Percentiles rank a stretch among this genome's conserved stretches.
These are phyloP conservation scores for Tripterygium wilfordii DNA, from an alignment of 177 flowering plant genomes.

Conservation along the genomic window DNA sequence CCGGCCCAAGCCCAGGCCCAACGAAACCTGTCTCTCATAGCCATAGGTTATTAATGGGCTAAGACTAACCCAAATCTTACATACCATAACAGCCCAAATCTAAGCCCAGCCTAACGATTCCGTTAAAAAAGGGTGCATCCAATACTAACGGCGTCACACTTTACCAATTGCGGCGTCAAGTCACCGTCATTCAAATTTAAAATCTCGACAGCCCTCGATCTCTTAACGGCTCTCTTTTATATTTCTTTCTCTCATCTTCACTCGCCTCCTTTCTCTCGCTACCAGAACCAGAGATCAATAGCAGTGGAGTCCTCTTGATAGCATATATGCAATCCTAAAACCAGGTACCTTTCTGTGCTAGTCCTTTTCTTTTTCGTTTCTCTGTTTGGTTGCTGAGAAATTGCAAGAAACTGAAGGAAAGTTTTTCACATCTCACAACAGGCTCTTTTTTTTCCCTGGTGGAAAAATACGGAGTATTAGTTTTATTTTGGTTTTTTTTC, in stretches of 20 bases:
- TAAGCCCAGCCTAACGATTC: too few relatives aligned
- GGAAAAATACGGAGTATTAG: too few relatives aligned
- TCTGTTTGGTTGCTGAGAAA: slow-evolving; percentile 11
- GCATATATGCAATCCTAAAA: neutral
- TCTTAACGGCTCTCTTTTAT: slow-evolving; percentile 13
- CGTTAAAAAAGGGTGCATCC: too few relatives aligned
- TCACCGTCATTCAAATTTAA: slow-evolving; percentile 6
- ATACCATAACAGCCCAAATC: too few relatives aligned
- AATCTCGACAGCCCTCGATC: neutral
- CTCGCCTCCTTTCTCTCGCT: neutral
- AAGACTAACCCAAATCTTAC: too few relatives aligned
- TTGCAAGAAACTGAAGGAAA: neutral
- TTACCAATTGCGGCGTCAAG: too few relatives aligned
- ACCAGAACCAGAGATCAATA: neutral
- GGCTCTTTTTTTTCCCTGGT: too few relatives aligned
- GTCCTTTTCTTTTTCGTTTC: neutral
- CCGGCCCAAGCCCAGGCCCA: too few relatives aligned
- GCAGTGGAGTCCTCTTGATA: neutral
- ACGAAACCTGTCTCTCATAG: too few relatives aligned
- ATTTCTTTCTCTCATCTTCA: neutral
- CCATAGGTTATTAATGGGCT: too few relatives aligned
- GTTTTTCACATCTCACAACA: too few relatives aligned
- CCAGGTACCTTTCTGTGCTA: slow-evolving; percentile 9
- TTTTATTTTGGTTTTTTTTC: neutral
- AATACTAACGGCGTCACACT: neutral